A percentile compares a stretch with the other conserved stretches of the same genome.
Evolutionary conservation across 805 yeast species (phyloP).

Genomic region (Zygoascus ofunaensis): DNA sequence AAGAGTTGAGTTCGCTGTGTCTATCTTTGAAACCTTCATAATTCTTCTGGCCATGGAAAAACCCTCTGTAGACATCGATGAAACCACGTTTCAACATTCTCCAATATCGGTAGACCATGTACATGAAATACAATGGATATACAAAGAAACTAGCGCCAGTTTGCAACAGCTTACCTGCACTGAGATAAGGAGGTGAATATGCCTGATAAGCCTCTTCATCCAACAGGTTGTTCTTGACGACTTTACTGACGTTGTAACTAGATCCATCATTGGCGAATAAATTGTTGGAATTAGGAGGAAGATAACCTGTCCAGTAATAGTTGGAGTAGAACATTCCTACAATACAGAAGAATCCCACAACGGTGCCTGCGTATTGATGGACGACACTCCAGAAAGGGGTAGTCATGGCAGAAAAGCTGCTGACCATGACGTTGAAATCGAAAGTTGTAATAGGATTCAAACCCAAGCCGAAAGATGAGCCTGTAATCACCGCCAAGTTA

Average conservation of each 20-base stretch:
- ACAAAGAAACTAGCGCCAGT: conserved; percentile 49
- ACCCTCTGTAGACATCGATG: conserved; percentile 23
- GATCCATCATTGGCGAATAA: conserved; percentile 46
- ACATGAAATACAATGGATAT: conserved; percentile 47
- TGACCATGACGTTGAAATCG: conserved; percentile 29
- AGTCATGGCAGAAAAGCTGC: conserved; percentile 26
- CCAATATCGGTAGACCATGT: conserved; percentile 27
- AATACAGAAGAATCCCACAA: conserved; percentile 23
- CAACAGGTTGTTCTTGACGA: conserved; percentile 31
- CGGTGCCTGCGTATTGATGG: conserved; percentile 3
- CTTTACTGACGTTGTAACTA: conserved; percentile 38
- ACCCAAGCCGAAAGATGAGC: conserved; percentile 32
- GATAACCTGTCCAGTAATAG: conserved; percentile 43
- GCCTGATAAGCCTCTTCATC: conserved; percentile 37
- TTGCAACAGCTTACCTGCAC: conserved; percentile 45
- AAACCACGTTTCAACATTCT: conserved; percentile 4
- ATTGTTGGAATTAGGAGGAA: conserved; percentile 51
- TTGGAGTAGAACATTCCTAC: conserved; percentile 32
- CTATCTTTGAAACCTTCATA: conserved; percentile 23
- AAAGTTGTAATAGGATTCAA: conserved; percentile 35
- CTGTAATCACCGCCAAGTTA: conserved; percentile 42
- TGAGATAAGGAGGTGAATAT: conserved; percentile 50
- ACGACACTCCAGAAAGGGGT: conserved; percentile 30
- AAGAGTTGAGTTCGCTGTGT: conserved; percentile 34
- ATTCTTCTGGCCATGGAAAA: background rate